Evolutionary conservation across 345 rosid genomes (phyloP).

Genomic region (Gossypium mustelinum): DNA sequence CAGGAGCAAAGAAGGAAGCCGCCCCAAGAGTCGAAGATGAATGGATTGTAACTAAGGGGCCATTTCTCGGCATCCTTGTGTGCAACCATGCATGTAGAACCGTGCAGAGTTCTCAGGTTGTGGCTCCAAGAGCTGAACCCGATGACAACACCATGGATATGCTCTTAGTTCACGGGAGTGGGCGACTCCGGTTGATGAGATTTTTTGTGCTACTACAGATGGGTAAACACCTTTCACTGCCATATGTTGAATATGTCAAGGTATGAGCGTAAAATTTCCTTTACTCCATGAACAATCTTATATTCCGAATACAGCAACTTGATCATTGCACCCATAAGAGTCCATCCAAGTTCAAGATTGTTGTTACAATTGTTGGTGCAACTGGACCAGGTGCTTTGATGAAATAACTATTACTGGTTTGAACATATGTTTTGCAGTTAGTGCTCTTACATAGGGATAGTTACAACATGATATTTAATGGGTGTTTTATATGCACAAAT

Average conservation of each 20-base stretch:
- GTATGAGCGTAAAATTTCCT: slow-evolving; percentile 28
- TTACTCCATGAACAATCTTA: background rate
- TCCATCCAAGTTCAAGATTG: background rate
- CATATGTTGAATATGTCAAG: slow-evolving; percentile 94
- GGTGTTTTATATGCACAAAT: background rate
- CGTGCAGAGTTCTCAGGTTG: slow-evolving; percentile 96
- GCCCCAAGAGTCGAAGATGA: slow-evolving; percentile 58
- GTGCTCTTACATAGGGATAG: too few relatives aligned
- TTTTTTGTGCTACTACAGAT: slow-evolving; percentile 78
- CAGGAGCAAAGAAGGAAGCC: slow-evolving; percentile 48
- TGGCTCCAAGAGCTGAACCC: slow-evolving; percentile 85
- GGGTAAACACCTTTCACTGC: slow-evolving; percentile 87
- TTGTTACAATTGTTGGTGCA: background rate
- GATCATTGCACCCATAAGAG: background rate
- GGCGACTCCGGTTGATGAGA: slow-evolving; percentile 70
- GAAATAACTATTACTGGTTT: background rate
- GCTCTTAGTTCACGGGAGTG: slow-evolving; percentile 86
- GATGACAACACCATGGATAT: slow-evolving; percentile 87
- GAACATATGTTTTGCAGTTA: background rate
- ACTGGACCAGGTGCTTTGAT: background rate
- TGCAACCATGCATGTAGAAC: slow-evolving; percentile 97
- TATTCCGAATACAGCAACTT: background rate
- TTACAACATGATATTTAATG: too few relatives aligned
- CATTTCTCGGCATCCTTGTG: slow-evolving; percentile 80
- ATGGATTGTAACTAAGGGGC: slow-evolving; percentile 76